Percentiles rank a stretch among this genome's conserved stretches.
Conservation (phyloP, 2,329 filamentous ascomycete genomes). For the Monosporascus sp. region DNA sequence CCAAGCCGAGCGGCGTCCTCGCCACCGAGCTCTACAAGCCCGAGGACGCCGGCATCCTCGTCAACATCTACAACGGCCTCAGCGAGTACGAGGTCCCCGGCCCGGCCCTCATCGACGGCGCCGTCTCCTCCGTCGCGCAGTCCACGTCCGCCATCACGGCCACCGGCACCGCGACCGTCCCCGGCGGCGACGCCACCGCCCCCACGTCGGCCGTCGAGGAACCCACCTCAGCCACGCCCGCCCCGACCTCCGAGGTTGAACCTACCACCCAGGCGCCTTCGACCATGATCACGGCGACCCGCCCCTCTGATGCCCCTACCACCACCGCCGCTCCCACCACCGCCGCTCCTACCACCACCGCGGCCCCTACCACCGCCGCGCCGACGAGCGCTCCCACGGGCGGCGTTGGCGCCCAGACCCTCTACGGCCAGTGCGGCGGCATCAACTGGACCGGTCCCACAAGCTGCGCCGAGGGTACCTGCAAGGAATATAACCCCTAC, state of each 20-base stretch:
- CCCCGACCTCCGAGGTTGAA: not conserved
- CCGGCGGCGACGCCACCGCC: conserved; percentile 3
- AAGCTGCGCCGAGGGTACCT: conserved; percentile 33
- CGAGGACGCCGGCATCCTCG: conserved; percentile 46
- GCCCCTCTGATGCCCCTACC: conserved; percentile 3
- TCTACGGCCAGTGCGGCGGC: conserved; percentile 41
- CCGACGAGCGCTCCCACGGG: conserved; percentile 8
- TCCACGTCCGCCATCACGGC: conserved; percentile 14
- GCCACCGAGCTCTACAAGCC: conserved; percentile 49
- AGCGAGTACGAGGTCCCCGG: conserved; percentile 21
- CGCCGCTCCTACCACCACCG: not conserved
- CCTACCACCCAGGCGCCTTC: conserved; percentile 6
- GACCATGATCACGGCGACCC: conserved; percentile 1
- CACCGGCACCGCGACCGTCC: conserved; percentile 14
- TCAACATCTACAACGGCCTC: conserved; percentile 47
- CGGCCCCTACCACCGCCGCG: not conserved
- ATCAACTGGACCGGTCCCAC: conserved; percentile 33
- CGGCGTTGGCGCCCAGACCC: conserved; percentile 9
- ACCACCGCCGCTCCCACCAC: not conserved
- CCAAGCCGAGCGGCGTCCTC: conserved; percentile 38
- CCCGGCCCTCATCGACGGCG: conserved; percentile 19
- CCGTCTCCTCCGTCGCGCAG: conserved; percentile 21
- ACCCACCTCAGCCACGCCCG: not conserved
- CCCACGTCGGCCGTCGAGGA: not conserved
- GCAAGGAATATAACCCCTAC: conserved; percentile 35